A percentile compares a stretch with the other conserved stretches of the same genome.
These are phyloP conservation scores for Lodderomyces jiufengensis DNA, from an alignment of 1,139 yeast species.

Conservation along the genomic window DNA sequence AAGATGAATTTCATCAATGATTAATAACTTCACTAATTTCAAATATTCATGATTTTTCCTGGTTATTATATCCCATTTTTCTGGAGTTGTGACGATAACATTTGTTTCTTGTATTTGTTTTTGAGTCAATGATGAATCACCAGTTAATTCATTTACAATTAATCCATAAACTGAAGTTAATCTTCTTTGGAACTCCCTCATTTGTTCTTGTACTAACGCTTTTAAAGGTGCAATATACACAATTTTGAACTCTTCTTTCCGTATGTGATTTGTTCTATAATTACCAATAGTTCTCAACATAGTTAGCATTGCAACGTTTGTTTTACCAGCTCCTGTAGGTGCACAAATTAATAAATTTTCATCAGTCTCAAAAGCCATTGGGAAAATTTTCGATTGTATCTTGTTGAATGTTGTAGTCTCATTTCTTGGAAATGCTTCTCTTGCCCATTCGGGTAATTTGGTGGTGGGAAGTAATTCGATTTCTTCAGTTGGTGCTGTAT, in stretches of 20 bases:
- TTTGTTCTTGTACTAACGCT: slow-evolving; percentile 95
- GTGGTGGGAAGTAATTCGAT: slow-evolving; percentile 56
- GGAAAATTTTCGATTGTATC: slow-evolving; percentile 80
- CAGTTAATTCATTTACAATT: slow-evolving; percentile 82
- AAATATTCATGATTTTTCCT: slow-evolving; percentile 63
- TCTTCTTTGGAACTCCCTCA: slow-evolving; percentile 76
- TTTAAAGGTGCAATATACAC: slow-evolving; percentile 93
- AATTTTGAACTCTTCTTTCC: slow-evolving; percentile 61
- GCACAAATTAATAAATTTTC: slow-evolving; percentile 84
- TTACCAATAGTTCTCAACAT: slow-evolving; percentile 61
- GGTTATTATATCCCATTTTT: slow-evolving; percentile 95
- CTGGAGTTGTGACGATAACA: slow-evolving; percentile 88
- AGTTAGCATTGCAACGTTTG: slow-evolving; percentile 88
- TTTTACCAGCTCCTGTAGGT: slow-evolving; percentile 98
- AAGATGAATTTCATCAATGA: slow-evolving; percentile 90
- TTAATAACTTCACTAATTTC: slow-evolving; percentile 63
- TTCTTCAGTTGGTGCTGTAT: slow-evolving; percentile 37
- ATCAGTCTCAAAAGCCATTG: slow-evolving; percentile 69
- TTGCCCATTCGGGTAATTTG: slow-evolving; percentile 80
- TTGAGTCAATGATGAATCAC: slow-evolving; percentile 78
- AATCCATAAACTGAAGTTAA: slow-evolving; percentile 60
- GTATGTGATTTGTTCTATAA: slow-evolving; percentile 50
- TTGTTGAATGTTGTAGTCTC: slow-evolving; percentile 71
- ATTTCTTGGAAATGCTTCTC: slow-evolving; percentile 63
- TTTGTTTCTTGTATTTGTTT: slow-evolving; percentile 79